These are phyloP conservation scores for Prorocentrum cordatum DNA, from an alignment of 169 alveolate species.

Conservation along the genomic window DNA sequence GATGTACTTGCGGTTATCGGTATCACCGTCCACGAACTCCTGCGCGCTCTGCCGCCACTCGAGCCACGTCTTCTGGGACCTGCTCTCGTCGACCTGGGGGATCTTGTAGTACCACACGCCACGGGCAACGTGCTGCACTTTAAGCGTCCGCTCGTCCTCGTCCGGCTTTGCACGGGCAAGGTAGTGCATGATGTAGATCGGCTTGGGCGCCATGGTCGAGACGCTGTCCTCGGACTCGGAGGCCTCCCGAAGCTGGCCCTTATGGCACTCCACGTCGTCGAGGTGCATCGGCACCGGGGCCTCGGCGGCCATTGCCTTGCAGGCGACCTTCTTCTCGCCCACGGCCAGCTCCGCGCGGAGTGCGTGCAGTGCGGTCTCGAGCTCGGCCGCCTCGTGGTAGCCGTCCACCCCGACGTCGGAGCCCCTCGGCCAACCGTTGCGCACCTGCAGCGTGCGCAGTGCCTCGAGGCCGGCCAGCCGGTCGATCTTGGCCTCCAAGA, in stretches of 20 bases:
- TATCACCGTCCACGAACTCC: slow-evolving; percentile 43
- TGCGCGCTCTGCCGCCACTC: background rate
- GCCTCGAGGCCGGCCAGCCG: no score
- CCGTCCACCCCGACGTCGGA: background rate
- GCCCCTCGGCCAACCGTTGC: background rate
- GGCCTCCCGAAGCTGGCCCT: no score
- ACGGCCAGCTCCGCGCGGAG: background rate
- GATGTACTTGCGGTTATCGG: slow-evolving; percentile 39
- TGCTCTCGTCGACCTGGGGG: slow-evolving; percentile 43
- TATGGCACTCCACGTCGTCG: no score
- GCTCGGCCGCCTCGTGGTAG: background rate
- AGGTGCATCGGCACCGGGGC: no score
- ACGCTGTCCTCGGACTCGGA: no score
- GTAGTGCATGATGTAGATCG: background rate
- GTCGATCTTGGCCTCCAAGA: no score
- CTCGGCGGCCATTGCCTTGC: background rate
- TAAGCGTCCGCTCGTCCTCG: slow-evolving; percentile 59
- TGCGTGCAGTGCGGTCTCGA: background rate
- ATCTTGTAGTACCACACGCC: slow-evolving; percentile 60
- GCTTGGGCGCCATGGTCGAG: background rate
- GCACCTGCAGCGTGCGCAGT: no score
- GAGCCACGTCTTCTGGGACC: background rate
- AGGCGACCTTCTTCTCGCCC: background rate
- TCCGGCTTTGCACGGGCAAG: slow-evolving; percentile 34
- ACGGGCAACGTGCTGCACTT: slow-evolving; percentile 42